Evolutionary conservation across 2,329 filamentous ascomycete genomes (phyloP), one percentile per base, ranked within the genome.

Genomic region (Exophiala xenobiotica): DNA sequence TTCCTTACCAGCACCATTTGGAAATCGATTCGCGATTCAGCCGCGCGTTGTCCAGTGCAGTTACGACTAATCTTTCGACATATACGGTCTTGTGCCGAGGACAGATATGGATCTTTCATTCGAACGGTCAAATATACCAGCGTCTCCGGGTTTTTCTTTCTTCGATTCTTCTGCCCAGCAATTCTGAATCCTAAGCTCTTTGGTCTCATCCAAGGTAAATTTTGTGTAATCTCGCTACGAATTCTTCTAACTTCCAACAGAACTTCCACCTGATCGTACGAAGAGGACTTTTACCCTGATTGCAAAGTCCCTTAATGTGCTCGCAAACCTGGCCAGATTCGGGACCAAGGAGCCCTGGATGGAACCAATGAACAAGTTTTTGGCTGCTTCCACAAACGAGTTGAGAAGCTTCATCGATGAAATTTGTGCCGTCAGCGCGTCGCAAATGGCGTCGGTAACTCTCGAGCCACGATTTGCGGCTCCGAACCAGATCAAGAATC

Each of bases 301-400:
- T 53, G 90, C 92, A 19, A 97, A 97, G 70, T 89, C 88, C 1
- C 75, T 97, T 6, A 91, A 96, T 70, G 91, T 90, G 12, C 78
- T 97, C 52, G 90, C 90, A 14, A 96, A 96, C 67, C 79, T 96
- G 70, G 88, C 89, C 1, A 90, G 83, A 0, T 96, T 96, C 65
- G 92, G 92, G 33, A 91, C 88, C 65, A 95, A 96, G 67, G 92
- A 97, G 69, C 84, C 87, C n/a, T 97, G 90, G 90, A 96, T 97
- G 91, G 91, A 96, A 71, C 90, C 90, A 0, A 97, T 97, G 92
- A 97, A 96, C 65, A 81, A 81, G 37, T 96, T 96, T 63, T 74
- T 97, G 40, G 79, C 78, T 6, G 77, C 82, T 1, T 86, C 95
- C 64, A 82, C 90, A 16, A 79, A 86, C 61, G 81, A 87, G 31